A percentile compares a stretch with the other conserved stretches of the same genome.
Conservation (phyloP, 495 filamentous ascomycete genomes). For the Penicillium malachiteum region DNA sequence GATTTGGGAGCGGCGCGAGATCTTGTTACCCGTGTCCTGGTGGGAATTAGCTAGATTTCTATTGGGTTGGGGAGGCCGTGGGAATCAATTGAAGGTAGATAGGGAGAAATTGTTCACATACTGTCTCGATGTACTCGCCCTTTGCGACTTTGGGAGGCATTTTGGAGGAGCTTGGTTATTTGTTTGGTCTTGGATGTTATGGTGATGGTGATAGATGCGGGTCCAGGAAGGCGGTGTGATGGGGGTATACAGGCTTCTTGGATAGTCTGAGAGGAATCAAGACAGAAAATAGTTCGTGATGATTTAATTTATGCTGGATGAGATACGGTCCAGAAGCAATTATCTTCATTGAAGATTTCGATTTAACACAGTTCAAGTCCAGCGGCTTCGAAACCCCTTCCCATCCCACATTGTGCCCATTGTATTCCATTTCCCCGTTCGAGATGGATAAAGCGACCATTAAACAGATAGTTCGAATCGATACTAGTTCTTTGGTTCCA, state of each 20-base stretch:
- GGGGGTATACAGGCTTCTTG: not conserved
- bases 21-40: constrained; percentile 97
- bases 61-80: not conserved
- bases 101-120: constrained; percentile 35
- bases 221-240: constrained; percentile 13
- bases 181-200: not conserved
- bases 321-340: no score
- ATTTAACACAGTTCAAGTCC: no score
- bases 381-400: no score
- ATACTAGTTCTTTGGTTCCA: no score
- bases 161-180: constrained; percentile 5
- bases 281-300: no score
- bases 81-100: not conserved
- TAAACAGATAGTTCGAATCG: no score
- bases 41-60: constrained; percentile 5
- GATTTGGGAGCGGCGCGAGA: constrained; percentile 84
- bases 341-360: no score
- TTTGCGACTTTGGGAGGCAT: constrained; percentile 78
- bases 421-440: no score
- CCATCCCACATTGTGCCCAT: no score
- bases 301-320: no score
- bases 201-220: constrained; percentile 10
- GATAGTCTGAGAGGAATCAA: no score
- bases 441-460: no score
- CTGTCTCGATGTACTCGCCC: constrained; percentile 96